Evolutionary conservation across 805 yeast genomes (phyloP), one percentile per base, ranked within the genome.

Genomic region (Candida parachauliodes): DNA sequence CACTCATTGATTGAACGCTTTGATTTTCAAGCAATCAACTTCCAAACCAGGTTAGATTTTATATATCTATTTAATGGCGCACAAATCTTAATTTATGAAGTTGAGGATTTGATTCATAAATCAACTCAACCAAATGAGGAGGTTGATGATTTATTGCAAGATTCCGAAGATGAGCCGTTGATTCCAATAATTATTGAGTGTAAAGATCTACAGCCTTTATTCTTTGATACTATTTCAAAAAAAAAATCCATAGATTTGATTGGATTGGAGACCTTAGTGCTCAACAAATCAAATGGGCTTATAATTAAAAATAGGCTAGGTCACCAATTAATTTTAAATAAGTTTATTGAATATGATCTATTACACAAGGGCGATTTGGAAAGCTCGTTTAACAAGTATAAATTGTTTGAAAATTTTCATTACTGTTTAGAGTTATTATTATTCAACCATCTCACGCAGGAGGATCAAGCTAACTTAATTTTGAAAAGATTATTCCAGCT

Each of bases 391-490:
- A 46, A 48, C 19, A 63, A 61, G 41, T 74, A 71, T 48, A 51
- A 57, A 21, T 50, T 50, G 10, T 74, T 69, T 46, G 57, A 58
- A 16, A 71, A 68, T 39, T 76, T 69, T 43, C 58, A 62, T 26
- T 75, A 72, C 49, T 73, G 78, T 36, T 50, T 76, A 28, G 81
- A 76, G 46, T 51, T 74, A 21, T 50, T 76, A 14, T 49, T 76
- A 33, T 72, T 73, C 44, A 66, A 66, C 31, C 55, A 57, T 34
- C 64, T 73, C 21, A 58, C 63, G 11, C 48, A 48, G 9, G 41
- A 46, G 3, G 57, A 46, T 28, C 62, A 61, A 24, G 28, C 34
- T 5, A n/a, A 39, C 4, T 32, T 34, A 10, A 39, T 34, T 3
- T 35, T 50, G 18, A 39, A 36, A 17, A 23, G 43, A 15, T 46